phyloP scores from a whole-genome alignment of 73 alveolate species.

The Paramecium bursaria region DNA sequence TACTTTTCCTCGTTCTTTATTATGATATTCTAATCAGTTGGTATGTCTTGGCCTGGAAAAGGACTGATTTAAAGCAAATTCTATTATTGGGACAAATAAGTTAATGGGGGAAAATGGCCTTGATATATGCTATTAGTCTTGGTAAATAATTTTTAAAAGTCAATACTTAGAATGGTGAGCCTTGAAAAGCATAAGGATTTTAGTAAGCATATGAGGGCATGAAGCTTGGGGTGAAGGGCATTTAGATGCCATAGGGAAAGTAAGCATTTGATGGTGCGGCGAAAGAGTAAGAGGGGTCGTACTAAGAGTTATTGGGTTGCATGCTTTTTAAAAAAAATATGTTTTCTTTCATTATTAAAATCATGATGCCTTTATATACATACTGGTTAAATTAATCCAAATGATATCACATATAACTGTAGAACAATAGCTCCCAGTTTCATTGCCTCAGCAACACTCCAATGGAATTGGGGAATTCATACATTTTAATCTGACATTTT shows the following conservation, averaged over 20 bases:
- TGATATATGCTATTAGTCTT: not conserved
- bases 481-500: slow-evolving; percentile 63
- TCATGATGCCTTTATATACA: not conserved
- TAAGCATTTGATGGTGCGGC: no score
- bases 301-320: slow-evolving; percentile 48
- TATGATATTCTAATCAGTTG: not conserved
- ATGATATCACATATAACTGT: no score
- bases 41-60: not conserved
- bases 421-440: no score
- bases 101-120: not conserved
- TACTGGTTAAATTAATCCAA: slow-evolving; percentile 4
- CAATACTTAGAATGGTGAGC: not conserved
- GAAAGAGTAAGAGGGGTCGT: not conserved
- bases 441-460: not conserved
- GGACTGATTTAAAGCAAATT: not conserved
- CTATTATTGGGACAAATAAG: not conserved
- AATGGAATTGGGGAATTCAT: not conserved
- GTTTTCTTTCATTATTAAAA: slow-evolving; percentile 28
- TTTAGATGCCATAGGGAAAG: not conserved
- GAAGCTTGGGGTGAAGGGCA: not conserved
- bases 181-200: slow-evolving; percentile 2
- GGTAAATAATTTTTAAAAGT: not conserved
- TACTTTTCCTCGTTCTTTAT: not conserved
- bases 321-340: slow-evolving; percentile 45
- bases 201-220: slow-evolving; percentile 1